Conservation (phyloP, 176 grass and related monocot genomes). For the Puccinellia tenuiflora region DNA sequence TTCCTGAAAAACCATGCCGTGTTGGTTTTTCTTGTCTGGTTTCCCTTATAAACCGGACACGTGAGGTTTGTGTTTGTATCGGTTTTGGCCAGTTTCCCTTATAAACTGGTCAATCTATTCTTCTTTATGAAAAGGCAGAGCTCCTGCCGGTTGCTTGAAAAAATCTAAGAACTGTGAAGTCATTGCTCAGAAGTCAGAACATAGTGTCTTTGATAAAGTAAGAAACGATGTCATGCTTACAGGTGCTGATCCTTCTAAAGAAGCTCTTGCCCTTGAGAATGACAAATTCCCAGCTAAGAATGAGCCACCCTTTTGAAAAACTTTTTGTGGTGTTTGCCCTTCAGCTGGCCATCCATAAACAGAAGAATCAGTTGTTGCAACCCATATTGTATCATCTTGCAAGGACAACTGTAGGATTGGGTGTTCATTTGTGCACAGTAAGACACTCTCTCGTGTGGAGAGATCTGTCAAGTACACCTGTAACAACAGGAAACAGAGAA, state of each 20-base stretch:
- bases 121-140: no score
- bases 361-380: constrained; percentile 80
- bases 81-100: no score
- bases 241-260: constrained; percentile 93
- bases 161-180: no score
- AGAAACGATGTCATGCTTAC: constrained; percentile 49
- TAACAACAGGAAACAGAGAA: constrained; percentile 10
- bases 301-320: constrained; percentile 84
- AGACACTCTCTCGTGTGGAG: constrained; percentile 80
- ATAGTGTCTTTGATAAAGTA: not conserved
- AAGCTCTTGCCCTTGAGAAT: constrained; percentile 89
- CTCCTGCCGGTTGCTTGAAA: no score
- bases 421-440: constrained; percentile 77
- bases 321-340: constrained; percentile 56
- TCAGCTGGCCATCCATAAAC: constrained; percentile 82
- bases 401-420: constrained; percentile 81
- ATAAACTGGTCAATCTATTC: no score
- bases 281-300: constrained; percentile 99
- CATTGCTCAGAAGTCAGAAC: not conserved
- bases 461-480: constrained; percentile 93
- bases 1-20: no score
- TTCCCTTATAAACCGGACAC: no score
- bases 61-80: no score
- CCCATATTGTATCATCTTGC: constrained; percentile 93
- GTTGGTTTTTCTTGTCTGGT: no score